Evolutionary conservation across 805 yeast genomes (phyloP).

Genomic region (Yamadazyma scolyti): DNA sequence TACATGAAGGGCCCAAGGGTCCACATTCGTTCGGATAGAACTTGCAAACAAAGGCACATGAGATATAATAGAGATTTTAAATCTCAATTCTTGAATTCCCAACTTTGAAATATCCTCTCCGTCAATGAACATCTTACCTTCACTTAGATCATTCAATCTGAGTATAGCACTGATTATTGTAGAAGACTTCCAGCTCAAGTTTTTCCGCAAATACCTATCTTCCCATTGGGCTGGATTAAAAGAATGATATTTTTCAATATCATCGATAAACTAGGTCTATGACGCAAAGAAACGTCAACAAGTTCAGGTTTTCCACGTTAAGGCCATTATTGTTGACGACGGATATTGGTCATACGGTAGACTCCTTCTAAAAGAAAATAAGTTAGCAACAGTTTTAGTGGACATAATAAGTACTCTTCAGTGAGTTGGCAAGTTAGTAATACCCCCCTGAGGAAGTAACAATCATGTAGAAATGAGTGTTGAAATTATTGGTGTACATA

Average conservation of each 20-base stretch:
- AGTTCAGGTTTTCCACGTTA: constrained; percentile 44
- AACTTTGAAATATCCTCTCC: constrained; percentile 51
- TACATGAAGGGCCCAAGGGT: constrained; percentile 69
- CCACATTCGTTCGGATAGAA: constrained; percentile 53
- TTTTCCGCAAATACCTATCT: constrained; percentile 82
- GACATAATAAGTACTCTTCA: too few relatives aligned
- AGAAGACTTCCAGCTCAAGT: constrained; percentile 85
- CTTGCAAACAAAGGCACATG: constrained; percentile 68
- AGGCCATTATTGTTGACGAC: constrained; percentile 51
- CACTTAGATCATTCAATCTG: constrained; percentile 49
- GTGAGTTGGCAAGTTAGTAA: too few relatives aligned
- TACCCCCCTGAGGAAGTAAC: too few relatives aligned
- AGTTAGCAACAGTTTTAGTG: too few relatives aligned
- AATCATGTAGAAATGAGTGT: too few relatives aligned
- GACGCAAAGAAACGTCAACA: constrained; percentile 48
- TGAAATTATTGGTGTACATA: too few relatives aligned
- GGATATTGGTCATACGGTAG: constrained; percentile 37
- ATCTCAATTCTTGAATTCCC: constrained; percentile 52
- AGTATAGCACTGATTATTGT: constrained; percentile 61
- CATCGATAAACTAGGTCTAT: constrained; percentile 56
- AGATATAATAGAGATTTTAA: constrained; percentile 62
- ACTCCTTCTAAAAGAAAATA: constrained; percentile 70
- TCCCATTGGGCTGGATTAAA: constrained; percentile 53
- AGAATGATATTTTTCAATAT: constrained; percentile 47
- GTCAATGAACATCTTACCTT: constrained; percentile 52